These are phyloP conservation scores for Phoma sp. DNA, from an alignment of 2,329 filamentous ascomycete species.

Conservation along the genomic window DNA sequence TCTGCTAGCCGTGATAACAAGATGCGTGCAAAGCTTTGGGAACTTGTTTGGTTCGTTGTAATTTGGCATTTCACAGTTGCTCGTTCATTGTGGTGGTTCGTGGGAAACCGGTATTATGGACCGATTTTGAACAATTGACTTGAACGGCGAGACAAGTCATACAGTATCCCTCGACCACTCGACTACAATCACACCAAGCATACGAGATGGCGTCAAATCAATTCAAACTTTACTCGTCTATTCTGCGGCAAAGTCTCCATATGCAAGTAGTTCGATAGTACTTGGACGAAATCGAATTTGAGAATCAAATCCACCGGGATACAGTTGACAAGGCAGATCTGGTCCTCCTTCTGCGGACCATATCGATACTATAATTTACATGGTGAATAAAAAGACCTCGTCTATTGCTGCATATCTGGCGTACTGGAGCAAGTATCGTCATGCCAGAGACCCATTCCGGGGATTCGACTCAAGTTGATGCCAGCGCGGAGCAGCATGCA, in stretches of 20 bases:
- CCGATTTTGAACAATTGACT: slow-evolving; percentile 6
- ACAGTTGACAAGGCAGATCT: slow-evolving; percentile 1
- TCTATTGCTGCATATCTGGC: too few species aligned
- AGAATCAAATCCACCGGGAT: background rate
- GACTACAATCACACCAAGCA: background rate
- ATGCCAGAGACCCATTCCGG: background rate
- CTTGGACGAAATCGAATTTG: background rate
- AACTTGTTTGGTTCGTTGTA: background rate
- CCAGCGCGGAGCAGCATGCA: background rate
- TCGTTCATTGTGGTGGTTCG: background rate
- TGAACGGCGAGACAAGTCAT: slow-evolving; percentile 5
- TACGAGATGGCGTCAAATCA: slow-evolving; percentile 11
- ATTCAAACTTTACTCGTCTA: background rate
- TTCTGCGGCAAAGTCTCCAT: background rate
- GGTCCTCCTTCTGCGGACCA: background rate
- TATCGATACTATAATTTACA: background rate
- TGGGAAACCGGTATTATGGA: slow-evolving; percentile 10
- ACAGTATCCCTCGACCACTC: background rate
- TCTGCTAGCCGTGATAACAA: background rate
- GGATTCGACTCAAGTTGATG: background rate
- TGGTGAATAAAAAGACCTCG: background rate
- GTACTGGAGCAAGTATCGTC: background rate
- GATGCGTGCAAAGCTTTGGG: background rate
- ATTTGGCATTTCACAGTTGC: slow-evolving; percentile 1
- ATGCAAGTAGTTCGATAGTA: background rate